phyloP scores from a whole-genome alignment of 352 stramenopile species.

The Thalassiosira gravida region DNA sequence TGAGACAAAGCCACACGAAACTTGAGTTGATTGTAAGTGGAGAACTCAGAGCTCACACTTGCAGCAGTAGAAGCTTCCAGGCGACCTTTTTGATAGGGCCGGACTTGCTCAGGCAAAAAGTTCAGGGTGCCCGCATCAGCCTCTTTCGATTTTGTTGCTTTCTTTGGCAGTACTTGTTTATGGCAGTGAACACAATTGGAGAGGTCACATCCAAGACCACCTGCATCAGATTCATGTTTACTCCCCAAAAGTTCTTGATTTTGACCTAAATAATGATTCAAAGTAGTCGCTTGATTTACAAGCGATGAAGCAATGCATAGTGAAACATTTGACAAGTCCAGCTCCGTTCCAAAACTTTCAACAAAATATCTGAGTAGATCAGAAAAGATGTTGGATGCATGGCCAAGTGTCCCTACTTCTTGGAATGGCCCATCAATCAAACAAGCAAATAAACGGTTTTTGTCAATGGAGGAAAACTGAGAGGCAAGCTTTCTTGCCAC shows the following conservation, averaged over 20 bases:
- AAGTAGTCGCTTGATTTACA: slow-evolving; percentile 48
- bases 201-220: slow-evolving; percentile 56
- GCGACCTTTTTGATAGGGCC: slow-evolving; percentile 61
- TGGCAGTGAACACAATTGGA: slow-evolving; percentile 75
- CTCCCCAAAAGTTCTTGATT: slow-evolving; percentile 26
- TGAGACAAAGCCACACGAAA: slow-evolving; percentile 76
- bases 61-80: slow-evolving; percentile 63
- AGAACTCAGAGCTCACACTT: slow-evolving; percentile 77
- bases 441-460: slow-evolving; percentile 54
- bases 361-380: slow-evolving; percentile 62
- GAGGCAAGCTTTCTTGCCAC: slow-evolving; percentile 59
- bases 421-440: slow-evolving; percentile 60
- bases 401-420: slow-evolving; percentile 58
- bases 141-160: slow-evolving; percentile 34
- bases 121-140: slow-evolving; percentile 4
- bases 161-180: slow-evolving; percentile 43
- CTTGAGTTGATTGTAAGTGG: slow-evolving; percentile 73
- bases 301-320: slow-evolving; percentile 44
- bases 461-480: slow-evolving; percentile 33
- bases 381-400: slow-evolving; percentile 58
- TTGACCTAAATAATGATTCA: slow-evolving; percentile 36
- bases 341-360: slow-evolving; percentile 45
- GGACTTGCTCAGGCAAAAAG: slow-evolving; percentile 75
- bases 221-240: slow-evolving; percentile 29
- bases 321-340: slow-evolving; percentile 48